phyloP scores from a whole-genome alignment of 1,284 basidiomycete species.

The Puccinia coronata region DNA sequence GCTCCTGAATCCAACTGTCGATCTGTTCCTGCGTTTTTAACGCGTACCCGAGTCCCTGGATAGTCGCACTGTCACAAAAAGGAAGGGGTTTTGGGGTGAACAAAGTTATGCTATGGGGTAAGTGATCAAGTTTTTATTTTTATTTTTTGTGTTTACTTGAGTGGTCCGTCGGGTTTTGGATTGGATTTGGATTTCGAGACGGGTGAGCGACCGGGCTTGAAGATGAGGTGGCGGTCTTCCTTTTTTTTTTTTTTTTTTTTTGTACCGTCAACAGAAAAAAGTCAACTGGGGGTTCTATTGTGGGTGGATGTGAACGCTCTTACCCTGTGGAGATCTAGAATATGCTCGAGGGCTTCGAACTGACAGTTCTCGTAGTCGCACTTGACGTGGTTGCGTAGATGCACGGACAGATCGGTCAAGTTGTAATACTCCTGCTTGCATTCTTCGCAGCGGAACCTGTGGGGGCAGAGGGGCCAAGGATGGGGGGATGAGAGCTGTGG shows the following conservation, averaged over 20 bases:
- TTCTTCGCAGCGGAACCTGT: constrained; percentile 30
- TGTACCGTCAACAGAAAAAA: neutral
- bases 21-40: constrained; percentile 41
- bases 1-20: constrained; percentile 39
- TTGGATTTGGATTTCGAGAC: neutral
- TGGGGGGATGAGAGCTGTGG: too few species aligned
- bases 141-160: too few species aligned
- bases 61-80: constrained; percentile 41
- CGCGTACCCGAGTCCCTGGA: constrained; percentile 43
- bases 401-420: constrained; percentile 11
- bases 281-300: neutral
- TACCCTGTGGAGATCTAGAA: constrained; percentile 38
- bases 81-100: neutral
- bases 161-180: constrained; percentile 32
- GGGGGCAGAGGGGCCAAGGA: too few species aligned
- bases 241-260: constrained; percentile 6
- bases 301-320: neutral
- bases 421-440: constrained; percentile 28
- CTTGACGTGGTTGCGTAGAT: constrained; percentile 22
- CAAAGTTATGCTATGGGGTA: neutral
- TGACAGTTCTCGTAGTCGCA: constrained; percentile 36
- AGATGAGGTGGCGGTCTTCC: constrained; percentile 44
- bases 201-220: constrained; percentile 35
- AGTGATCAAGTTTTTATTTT: too few species aligned
- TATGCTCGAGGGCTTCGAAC: constrained; percentile 23